These are phyloP conservation scores for Pedinophyceae sp. DNA, from an alignment of 139 green algal genomes.

Conservation along the genomic window DNA sequence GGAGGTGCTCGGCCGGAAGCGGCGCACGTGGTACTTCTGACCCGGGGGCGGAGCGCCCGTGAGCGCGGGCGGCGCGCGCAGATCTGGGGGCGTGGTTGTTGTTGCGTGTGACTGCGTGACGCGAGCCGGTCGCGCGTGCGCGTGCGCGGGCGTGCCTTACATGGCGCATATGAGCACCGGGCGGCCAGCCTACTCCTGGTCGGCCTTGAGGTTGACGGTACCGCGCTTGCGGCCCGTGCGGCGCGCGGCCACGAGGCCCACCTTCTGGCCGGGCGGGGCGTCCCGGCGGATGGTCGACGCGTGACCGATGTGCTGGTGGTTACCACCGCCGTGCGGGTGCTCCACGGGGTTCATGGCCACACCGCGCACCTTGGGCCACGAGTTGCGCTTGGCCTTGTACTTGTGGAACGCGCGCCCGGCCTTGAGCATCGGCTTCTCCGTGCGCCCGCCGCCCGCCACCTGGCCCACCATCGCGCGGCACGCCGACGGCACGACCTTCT, in stretches of 20 bases:
- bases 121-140: too few species aligned
- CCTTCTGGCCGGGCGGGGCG: conserved; percentile 58
- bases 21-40: not conserved
- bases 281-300: conserved; percentile 84
- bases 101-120: too few species aligned
- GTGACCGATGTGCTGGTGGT: conserved; percentile 99
- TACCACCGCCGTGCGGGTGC: conserved; percentile 98
- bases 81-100: too few species aligned
- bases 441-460: conserved; percentile 90
- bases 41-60: too few species aligned
- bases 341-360: conserved; percentile 99
- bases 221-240: conserved; percentile 47
- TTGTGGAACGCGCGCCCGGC: conserved; percentile 88
- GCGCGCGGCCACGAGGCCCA: conserved; percentile 71
- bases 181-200: too few species aligned
- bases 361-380: conserved; percentile 82
- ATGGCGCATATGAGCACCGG: too few species aligned
- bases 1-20: not conserved
- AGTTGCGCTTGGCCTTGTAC: conserved; percentile 94
- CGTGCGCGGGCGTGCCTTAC: too few species aligned
- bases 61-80: too few species aligned
- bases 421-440: conserved; percentile 99
- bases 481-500: conserved; percentile 61
- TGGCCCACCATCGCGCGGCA: conserved; percentile 93
- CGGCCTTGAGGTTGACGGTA: too few species aligned